Conservation (phyloP, 345 rosid genomes). For the Pistacia vera region DNA sequence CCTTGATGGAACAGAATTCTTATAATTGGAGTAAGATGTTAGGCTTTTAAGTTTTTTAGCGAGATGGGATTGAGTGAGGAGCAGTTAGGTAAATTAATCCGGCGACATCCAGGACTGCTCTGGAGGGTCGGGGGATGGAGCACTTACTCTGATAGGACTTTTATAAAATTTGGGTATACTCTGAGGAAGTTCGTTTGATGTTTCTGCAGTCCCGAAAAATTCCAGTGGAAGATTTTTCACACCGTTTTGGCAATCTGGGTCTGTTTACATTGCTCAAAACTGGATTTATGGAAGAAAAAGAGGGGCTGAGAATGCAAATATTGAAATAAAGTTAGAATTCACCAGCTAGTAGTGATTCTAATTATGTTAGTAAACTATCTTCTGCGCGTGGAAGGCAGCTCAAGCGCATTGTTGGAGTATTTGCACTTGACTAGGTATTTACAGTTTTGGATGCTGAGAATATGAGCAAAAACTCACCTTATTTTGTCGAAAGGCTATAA, state of each 20-base stretch:
- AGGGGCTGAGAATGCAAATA: too few relatives aligned
- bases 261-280: too few relatives aligned
- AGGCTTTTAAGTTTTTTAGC: slow-evolving; percentile 44
- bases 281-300: too few relatives aligned
- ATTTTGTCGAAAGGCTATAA: slow-evolving; percentile 37
- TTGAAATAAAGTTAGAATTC: too few relatives aligned
- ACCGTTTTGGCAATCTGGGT: background rate
- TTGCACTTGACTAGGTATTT: slow-evolving; percentile 51
- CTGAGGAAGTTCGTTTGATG: slow-evolving; percentile 41
- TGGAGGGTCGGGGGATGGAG: slow-evolving; percentile 51
- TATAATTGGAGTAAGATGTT: slow-evolving; percentile 62
- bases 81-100: slow-evolving; percentile 53
- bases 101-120: slow-evolving; percentile 54
- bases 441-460: slow-evolving; percentile 66
- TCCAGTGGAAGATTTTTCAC: slow-evolving; percentile 30
- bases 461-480: slow-evolving; percentile 67
- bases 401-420: too few relatives aligned
- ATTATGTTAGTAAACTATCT: too few relatives aligned
- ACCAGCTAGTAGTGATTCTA: too few relatives aligned
- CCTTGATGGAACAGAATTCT: slow-evolving; percentile 35
- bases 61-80: slow-evolving; percentile 32
- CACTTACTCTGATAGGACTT: slow-evolving; percentile 47
- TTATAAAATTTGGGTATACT: slow-evolving; percentile 57
- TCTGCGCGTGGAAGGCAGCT: too few relatives aligned
- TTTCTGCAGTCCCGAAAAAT: slow-evolving; percentile 59